Conservation (phyloP, 345 rosid genomes). For the Nephelium lappaceum region DNA sequence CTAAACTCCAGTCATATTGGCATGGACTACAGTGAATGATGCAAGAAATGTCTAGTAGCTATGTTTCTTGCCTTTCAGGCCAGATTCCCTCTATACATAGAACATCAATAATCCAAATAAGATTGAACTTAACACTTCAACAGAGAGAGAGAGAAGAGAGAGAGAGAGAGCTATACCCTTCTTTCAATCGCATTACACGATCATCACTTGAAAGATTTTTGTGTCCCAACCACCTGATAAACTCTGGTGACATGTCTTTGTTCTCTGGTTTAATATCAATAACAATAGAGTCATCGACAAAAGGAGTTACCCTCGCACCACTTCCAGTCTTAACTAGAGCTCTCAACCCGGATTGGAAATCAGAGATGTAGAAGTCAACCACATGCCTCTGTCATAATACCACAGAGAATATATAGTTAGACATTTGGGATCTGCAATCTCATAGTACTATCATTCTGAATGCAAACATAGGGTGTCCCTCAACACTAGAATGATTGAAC, state of each 20-base stretch:
- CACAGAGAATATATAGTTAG: neutral
- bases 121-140: neutral
- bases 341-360: constrained; percentile 94
- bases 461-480: neutral
- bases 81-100: neutral
- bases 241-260: constrained; percentile 78
- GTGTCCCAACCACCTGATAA: constrained; percentile 82
- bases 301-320: constrained; percentile 82
- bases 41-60: neutral
- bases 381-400: constrained; percentile 71
- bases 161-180: constrained; percentile 64
- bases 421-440: neutral
- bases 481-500: neutral
- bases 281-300: constrained; percentile 77
- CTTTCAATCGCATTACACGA: constrained; percentile 78
- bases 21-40: neutral
- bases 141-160: neutral
- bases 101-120: neutral
- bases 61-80: neutral
- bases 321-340: constrained; percentile 94
- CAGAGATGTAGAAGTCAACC: constrained; percentile 98
- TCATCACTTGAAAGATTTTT: constrained; percentile 82
- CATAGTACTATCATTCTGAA: neutral
- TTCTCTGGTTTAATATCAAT: constrained; percentile 71
- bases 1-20: neutral